Conservation (phyloP, 768 basidiomycete species). For the Boletus fagicola region DNA sequence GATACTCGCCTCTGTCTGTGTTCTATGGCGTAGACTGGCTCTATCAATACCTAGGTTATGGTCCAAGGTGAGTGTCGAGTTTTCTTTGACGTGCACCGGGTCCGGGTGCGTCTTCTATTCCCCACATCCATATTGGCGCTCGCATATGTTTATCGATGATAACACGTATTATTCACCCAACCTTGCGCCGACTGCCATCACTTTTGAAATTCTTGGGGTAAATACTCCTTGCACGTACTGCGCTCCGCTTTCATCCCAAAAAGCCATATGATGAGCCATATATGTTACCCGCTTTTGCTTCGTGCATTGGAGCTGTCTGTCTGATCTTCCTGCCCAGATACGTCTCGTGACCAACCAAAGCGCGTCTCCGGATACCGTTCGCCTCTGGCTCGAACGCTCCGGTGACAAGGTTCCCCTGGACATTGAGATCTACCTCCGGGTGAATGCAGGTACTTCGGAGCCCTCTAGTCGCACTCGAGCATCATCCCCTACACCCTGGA, state of each 20-base stretch:
- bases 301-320: not conserved
- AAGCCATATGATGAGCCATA: not conserved
- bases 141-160: slow-evolving; percentile 15
- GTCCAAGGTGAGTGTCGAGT: slow-evolving; percentile 61
- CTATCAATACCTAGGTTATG: slow-evolving; percentile 68
- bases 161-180: slow-evolving; percentile 9
- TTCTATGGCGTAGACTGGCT: slow-evolving; percentile 62
- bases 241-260: not conserved
- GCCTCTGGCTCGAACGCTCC: slow-evolving; percentile 81
- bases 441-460: slow-evolving; percentile 35
- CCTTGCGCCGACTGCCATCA: not conserved
- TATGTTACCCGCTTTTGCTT: slow-evolving; percentile 1
- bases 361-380: slow-evolving; percentile 73
- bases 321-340: slow-evolving; percentile 45
- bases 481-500: slow-evolving; percentile 32
- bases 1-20: slow-evolving; percentile 69
- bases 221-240: slow-evolving; percentile 1
- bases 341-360: slow-evolving; percentile 69
- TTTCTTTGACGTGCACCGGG: not conserved
- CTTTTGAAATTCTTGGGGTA: not conserved
- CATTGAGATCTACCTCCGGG: slow-evolving; percentile 74
- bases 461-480: slow-evolving; percentile 24
- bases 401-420: slow-evolving; percentile 69
- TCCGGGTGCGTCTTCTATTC: slow-evolving; percentile 4
- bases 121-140: slow-evolving; percentile 17